Base-by-base conservation (phyloP, 2,329 filamentous ascomycete species). In the Emmonsia crescens region DNA sequence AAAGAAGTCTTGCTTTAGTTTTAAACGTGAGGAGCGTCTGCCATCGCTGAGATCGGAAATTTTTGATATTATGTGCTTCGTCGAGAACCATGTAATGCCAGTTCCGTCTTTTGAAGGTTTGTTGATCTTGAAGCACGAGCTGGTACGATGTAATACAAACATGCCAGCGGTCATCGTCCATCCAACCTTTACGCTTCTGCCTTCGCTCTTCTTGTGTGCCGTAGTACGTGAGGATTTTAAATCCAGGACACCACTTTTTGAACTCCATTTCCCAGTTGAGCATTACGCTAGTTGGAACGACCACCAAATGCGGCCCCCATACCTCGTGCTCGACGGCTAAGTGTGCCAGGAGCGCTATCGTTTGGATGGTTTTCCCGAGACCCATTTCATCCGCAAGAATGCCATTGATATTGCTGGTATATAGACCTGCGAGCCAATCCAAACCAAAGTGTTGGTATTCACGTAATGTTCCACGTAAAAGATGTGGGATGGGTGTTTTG, bases 251-350 rank as follows among this genome's bases (percentile, higher is more conserved):
- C 85, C 79, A 99, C 73, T 99, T 99, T 72, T 97, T 97, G 82
- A 99, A 99, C 75, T 99, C 94, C 89, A 97, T 97, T 74, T 99
- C 95, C 94, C 94, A 99, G 72, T 99, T 99, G 66, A 99, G 84
- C 82, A 99, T 96, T 57, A 99, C 95, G 75, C 92, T 97, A 1
- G 94, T 99, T 1, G 94, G 94, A 1, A 99, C 94, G 64, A 99
- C 89, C 57, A 99, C 90, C 29, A 99, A 79, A 78, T 99, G 94
- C 0, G 94, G 91, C 0, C 95, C 94, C 95, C 94, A 99, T 5
- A 96, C 86, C 69, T 91, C 85, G 71, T 96, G 89, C 46, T 91
- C 83, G 64, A 92, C 92, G 9, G 95, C 94, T 42, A 99, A 81
- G 72, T 99, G 93, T 4, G 94, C 94, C 44, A 99, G 80, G 2